Conservation (phyloP, 2,329 filamentous ascomycete species). For the Acephala macrosclerotiorum region DNA sequence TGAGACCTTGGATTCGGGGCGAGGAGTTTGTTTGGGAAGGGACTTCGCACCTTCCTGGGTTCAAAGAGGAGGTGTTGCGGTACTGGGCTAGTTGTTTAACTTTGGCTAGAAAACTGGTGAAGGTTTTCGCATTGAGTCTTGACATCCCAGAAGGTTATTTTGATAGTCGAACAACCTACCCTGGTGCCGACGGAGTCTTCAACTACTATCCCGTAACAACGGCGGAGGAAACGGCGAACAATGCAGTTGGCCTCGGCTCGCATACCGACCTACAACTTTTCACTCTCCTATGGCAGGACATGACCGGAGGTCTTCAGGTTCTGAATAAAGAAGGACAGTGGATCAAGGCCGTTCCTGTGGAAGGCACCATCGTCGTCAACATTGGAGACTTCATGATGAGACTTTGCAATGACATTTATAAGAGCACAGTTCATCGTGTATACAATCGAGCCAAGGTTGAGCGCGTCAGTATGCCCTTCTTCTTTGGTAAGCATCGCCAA, state of each 20-base stretch:
- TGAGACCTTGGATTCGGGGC: slow-evolving; percentile 50
- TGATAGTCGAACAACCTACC: slow-evolving; percentile 59
- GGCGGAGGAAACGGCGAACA: slow-evolving; percentile 38
- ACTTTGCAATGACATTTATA: slow-evolving; percentile 57
- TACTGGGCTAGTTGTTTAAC: slow-evolving; percentile 58
- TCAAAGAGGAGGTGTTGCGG: slow-evolving; percentile 53
- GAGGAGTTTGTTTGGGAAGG: slow-evolving; percentile 62
- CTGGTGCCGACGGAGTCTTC: slow-evolving; percentile 53
- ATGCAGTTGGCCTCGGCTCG: slow-evolving; percentile 52
- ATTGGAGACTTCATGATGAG: slow-evolving; percentile 61
- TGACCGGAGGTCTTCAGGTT: slow-evolving; percentile 51
- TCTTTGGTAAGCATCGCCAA: slow-evolving; percentile 51
- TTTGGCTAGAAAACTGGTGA: slow-evolving; percentile 58
- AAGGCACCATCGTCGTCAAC: slow-evolving; percentile 58
- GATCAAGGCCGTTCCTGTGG: slow-evolving; percentile 53
- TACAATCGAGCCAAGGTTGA: slow-evolving; percentile 50
- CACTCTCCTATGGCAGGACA: slow-evolving; percentile 58
- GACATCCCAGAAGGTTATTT: slow-evolving; percentile 62
- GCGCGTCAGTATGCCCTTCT: slow-evolving; percentile 63
- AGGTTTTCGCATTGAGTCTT: slow-evolving; percentile 61
- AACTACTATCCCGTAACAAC: slow-evolving; percentile 54
- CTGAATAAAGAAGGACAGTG: slow-evolving; percentile 52
- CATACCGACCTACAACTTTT: slow-evolving; percentile 58
- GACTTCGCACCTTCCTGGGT: slow-evolving; percentile 55
- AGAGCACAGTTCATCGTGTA: slow-evolving; percentile 59